Evolutionary conservation across 179 eudicot genomes (phyloP).

Genomic region (Beta corolliflora): DNA sequence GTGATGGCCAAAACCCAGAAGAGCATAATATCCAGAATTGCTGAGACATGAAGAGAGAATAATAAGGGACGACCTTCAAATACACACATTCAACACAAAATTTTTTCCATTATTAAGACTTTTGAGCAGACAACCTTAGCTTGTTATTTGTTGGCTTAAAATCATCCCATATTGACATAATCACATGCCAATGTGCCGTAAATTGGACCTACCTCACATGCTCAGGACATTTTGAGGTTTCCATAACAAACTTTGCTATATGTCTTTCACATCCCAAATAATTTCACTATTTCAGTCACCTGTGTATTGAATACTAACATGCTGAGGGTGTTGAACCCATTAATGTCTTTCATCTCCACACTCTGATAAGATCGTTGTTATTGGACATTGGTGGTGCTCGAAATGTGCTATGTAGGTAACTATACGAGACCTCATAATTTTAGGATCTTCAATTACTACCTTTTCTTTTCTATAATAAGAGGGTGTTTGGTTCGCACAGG

Average conservation of each 20-base stretch:
- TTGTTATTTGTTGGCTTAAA: background rate
- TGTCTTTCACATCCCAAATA: slow-evolving; percentile 11
- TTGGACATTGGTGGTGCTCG: too few relatives aligned
- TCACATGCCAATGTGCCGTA: slow-evolving; percentile 22
- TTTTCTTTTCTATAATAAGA: too few relatives aligned
- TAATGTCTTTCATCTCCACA: slow-evolving; percentile 13
- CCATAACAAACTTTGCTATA: background rate
- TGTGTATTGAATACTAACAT: slow-evolving; percentile 14
- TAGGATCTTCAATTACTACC: too few relatives aligned
- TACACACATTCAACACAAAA: background rate
- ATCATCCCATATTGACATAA: slow-evolving; percentile 7
- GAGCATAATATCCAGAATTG: slow-evolving; percentile 10
- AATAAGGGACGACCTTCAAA: background rate
- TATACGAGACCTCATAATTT: too few relatives aligned
- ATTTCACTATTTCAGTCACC: background rate
- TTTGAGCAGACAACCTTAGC: background rate
- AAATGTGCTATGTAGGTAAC: too few relatives aligned
- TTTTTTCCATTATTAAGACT: too few relatives aligned
- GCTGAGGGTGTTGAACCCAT: slow-evolving; percentile 15
- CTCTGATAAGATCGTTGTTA: background rate
- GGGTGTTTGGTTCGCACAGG: too few relatives aligned
- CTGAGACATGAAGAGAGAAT: slow-evolving; percentile 4
- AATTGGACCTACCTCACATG: slow-evolving; percentile 35
- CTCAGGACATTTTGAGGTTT: background rate
- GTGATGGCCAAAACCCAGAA: background rate